A percentile compares a stretch with the other conserved stretches of the same genome.
These are phyloP conservation scores for Metroxylon sagu DNA, from an alignment of 176 grass and related monocot species.

Conservation along the genomic window DNA sequence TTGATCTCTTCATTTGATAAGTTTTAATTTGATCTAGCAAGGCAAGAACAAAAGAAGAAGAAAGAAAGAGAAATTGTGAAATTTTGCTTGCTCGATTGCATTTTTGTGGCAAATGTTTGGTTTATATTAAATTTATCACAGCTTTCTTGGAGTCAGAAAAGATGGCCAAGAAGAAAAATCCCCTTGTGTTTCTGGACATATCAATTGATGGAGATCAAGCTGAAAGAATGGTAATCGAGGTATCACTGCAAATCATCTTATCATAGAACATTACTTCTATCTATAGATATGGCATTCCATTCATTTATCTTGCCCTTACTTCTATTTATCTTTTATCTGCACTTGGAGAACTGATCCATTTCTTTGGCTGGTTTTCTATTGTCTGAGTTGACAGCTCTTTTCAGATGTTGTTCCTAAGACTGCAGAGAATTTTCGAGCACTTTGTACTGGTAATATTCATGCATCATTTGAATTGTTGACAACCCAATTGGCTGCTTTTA, in stretches of 20 bases:
- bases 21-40: too few species aligned
- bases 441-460: conserved; percentile 52
- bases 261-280: not conserved
- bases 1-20: too few species aligned
- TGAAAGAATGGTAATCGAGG: conserved; percentile 52
- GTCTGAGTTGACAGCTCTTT: conserved; percentile 37
- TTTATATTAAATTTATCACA: not conserved
- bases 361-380: not conserved
- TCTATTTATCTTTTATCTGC: not conserved
- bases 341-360: not conserved
- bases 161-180: conserved; percentile 51
- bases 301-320: not conserved
- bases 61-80: too few species aligned
- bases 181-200: conserved; percentile 54
- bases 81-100: too few species aligned
- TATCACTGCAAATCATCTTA: not conserved
- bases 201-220: conserved; percentile 23
- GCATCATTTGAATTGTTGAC: not conserved
- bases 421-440: conserved; percentile 62
- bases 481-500: too few species aligned
- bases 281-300: too few species aligned
- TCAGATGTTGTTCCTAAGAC: conserved; percentile 55
- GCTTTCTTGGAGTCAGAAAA: conserved; percentile 14
- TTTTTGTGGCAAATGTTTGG: too few species aligned
- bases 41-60: too few species aligned